Base-by-base conservation (phyloP, 2,329 filamentous ascomycete genomes). In the Botrytis fragariae region DNA sequence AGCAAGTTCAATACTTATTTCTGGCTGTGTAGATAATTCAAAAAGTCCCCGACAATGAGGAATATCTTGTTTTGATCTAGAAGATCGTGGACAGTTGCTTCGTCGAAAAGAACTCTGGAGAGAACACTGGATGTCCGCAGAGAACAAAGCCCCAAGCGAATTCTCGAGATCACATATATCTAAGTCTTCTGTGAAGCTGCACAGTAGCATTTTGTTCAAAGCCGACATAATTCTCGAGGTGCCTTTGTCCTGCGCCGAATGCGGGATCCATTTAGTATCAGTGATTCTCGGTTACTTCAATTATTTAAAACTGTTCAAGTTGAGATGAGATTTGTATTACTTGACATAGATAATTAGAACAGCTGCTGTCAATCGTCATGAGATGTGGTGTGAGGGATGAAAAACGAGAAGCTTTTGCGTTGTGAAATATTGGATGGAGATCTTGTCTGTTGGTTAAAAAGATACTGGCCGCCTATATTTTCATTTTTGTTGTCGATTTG, bases 271-370 rank as follows among this genome's bases (percentile, higher is more conserved):
- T 54, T n/a, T n/a, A n/a, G 48, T 16, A 3, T 3, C 12, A 7
- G 2, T 54, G 48, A 16, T 16, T 54, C 48, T n/a, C 25, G 48
- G 5, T 22, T 45, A 45, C 10, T 25, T 16, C 48, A n/a, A 25
- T 51, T 0, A n/a, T 9, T 45, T 8, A 45, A 45, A 42, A 44
- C 16, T 44, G 42, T 14, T 22, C 8, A 22, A 25, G 48, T 25
- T 14, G 10, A 22, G 25, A 6, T 48, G 45, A 10, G 25, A 54
- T 16, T 7, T 7, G 0, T 54, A 14, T 16, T n/a, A n/a, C 25
- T n/a, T 51, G 48, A 14, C 25, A 14, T 0, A 51, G 22, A 4
- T 0, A 12, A n/a, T 4, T 12, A 0, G 45, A 51, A n/a, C 1
- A 2, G 12, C 5, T 14, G 2, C 4, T 14, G 22, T 14, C 12